Evolutionary conservation across 2,329 filamentous ascomycete species (phyloP), one percentile per base, ranked within the genome.

Genomic region (Arthroderma uncinatum): DNA sequence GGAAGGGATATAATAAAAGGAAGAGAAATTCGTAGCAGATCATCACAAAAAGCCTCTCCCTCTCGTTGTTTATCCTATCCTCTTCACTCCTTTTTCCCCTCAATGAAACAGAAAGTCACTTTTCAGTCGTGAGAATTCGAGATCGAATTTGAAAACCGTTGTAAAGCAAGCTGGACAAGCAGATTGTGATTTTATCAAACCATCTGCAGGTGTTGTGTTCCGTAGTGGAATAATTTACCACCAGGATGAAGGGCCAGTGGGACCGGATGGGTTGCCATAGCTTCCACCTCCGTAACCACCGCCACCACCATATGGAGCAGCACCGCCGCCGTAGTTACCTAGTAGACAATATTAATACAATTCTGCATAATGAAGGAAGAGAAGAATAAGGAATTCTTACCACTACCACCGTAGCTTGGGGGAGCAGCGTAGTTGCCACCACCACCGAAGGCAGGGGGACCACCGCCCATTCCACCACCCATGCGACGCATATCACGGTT

Each of bases 401-500:
- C 60, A 56, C 71, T 66, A 53, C 64, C 65, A 55, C 66, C 62
- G 58, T 68, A 64, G 54, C 60, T 59, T 54, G 59, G 56, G n/a
- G 60, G 60, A 56, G 61, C 59, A 57, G 63, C 59, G 53, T 60
- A 55, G 57, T 61, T 59, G 55, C 66, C 63, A 56, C 66, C 66
- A 55, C 65, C 64, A 59, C 62, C 64, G 33, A 23, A 55, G 14
- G 53, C 16, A 25, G 53, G 53, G 14, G 34, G 34, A 56, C 63
- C 61, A 47, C 63, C 64, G 48, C 64, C 66, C 62, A 67, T 66
- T 40, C 62, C 62, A 52, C 71, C 74, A 53, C 72, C 71, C 59
- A 65, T 74, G 73, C 90, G 90, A 76, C 93, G 89, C 79, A 93
- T 89, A 73, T 97, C 93, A 70, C 91, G 90, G 73, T 85, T 95